Evolutionary conservation across 257 asterid genomes (phyloP).

Genomic region (Mentha longifolia): DNA sequence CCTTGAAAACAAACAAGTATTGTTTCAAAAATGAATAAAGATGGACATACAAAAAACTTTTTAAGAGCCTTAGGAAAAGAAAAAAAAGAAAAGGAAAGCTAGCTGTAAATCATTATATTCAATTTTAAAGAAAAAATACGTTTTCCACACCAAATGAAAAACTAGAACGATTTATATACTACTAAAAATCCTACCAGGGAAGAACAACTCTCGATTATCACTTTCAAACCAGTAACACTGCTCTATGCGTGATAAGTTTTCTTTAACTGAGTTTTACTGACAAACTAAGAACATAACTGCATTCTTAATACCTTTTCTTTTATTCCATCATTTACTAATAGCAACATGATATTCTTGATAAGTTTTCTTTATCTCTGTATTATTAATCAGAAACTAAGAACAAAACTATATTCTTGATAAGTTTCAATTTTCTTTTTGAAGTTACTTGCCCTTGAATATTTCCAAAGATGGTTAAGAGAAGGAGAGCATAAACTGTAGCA

Average conservation of each 20-base stretch:
- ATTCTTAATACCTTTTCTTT: background rate
- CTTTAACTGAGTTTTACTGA: background rate
- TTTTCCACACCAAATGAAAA: background rate
- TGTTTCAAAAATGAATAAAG: background rate
- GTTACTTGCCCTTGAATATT: background rate
- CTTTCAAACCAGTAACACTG: background rate
- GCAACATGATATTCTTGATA: background rate
- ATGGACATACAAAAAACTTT: background rate
- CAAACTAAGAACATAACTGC: background rate
- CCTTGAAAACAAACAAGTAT: slow-evolving; percentile 17
- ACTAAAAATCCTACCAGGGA: background rate
- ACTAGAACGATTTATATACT: background rate
- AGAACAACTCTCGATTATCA: background rate
- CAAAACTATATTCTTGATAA: slow-evolving; percentile 5
- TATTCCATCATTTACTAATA: background rate
- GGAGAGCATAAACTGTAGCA: background rate
- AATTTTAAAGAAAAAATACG: background rate
- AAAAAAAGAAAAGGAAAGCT: background rate
- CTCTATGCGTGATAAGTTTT: background rate
- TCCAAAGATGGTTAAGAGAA: background rate
- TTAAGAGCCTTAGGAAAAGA: background rate
- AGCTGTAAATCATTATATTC: background rate
- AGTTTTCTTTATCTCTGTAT: background rate
- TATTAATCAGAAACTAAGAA: background rate
- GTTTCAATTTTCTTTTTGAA: background rate